A percentile compares a stretch with the other conserved stretches of the same genome.
Conservation (phyloP, 2,329 filamentous ascomycete genomes). For the Colletotrichum salicis region DNA sequence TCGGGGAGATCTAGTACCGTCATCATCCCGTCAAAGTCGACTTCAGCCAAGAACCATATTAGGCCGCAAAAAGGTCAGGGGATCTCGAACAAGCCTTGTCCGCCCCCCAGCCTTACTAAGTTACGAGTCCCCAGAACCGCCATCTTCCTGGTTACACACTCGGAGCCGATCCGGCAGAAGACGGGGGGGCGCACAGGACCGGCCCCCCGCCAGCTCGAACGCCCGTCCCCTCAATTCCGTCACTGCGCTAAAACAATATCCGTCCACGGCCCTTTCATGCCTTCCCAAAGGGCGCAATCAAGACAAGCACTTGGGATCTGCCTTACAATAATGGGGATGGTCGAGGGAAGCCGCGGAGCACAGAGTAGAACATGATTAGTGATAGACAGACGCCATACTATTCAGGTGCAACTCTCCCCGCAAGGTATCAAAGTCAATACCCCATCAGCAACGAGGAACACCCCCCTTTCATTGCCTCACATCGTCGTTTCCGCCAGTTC, state of each 20-base stretch:
- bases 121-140: neutral
- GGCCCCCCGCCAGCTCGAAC: neutral
- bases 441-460: neutral
- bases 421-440: neutral
- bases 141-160: neutral
- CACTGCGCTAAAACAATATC: neutral
- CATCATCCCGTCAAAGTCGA: neutral
- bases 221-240: neutral
- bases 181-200: neutral
- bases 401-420: neutral
- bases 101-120: neutral
- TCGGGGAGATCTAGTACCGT: neutral
- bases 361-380: neutral
- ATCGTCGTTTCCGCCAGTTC: neutral
- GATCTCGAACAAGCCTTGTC: neutral
- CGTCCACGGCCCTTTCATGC: neutral
- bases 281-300: neutral
- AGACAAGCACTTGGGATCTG: neutral
- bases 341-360: neutral
- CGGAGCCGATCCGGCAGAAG: neutral
- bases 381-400: neutral
- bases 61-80: neutral
- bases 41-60: neutral
- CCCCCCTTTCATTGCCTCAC: neutral
- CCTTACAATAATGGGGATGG: neutral